These are phyloP conservation scores for Candida odintsovae DNA, from an alignment of 805 yeast genomes.

Conservation along the genomic window DNA sequence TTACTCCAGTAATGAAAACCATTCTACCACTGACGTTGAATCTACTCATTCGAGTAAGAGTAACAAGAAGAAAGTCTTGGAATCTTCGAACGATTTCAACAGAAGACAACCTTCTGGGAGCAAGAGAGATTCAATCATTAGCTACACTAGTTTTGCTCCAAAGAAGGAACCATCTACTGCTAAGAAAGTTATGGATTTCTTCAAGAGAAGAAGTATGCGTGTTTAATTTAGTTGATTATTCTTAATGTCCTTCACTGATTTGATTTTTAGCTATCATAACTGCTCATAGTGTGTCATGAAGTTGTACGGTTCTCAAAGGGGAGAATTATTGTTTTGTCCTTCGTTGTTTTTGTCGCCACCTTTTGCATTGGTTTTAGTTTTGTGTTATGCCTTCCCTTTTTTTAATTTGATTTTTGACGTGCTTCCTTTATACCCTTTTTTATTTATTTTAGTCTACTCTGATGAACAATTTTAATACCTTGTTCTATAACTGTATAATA, in stretches of 20 bases:
- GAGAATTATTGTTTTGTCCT: background rate
- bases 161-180: conserved; percentile 67
- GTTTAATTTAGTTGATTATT: conserved; percentile 2
- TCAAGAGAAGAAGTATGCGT: conserved; percentile 56
- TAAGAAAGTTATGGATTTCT: conserved; percentile 70
- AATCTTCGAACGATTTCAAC: conserved; percentile 21
- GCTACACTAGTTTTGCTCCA: conserved; percentile 23
- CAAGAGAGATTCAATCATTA: conserved; percentile 13
- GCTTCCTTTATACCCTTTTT: background rate
- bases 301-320: background rate
- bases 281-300: background rate
- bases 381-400: background rate
- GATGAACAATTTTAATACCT: background rate
- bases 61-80: conserved; percentile 18
- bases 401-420: too few relatives aligned
- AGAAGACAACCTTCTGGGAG: background rate
- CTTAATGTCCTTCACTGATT: background rate
- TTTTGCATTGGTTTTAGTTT: background rate
- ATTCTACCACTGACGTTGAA: conserved; percentile 6
- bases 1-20: conserved; percentile 15
- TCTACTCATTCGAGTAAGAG: conserved; percentile 7
- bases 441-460: background rate
- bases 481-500: background rate
- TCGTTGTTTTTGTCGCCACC: background rate
- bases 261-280: background rate